Conservation (phyloP, 148 eudicot species). For the Chenopodium quinoa region DNA sequence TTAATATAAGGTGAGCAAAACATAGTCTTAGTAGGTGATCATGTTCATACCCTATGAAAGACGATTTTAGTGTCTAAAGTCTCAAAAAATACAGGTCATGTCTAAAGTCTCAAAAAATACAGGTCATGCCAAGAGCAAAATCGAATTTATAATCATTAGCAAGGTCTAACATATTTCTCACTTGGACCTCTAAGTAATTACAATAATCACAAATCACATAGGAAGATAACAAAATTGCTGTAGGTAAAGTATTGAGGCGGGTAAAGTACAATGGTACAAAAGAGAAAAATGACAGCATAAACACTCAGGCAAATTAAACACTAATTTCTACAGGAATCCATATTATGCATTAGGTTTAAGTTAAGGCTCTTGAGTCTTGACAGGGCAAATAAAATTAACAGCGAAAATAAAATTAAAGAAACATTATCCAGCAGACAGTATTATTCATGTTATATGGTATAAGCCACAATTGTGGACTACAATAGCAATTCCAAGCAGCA, state of each 20-base stretch:
- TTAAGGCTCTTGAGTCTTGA: background rate
- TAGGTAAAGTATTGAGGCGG: background rate
- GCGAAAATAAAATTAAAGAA: background rate
- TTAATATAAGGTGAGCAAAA: no score
- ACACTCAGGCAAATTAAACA: background rate
- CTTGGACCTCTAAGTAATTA: background rate
- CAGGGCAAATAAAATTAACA: background rate
- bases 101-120: no score
- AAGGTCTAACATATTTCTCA: background rate
- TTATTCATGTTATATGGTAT: background rate
- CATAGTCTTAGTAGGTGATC: no score
- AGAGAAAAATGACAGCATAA: background rate
- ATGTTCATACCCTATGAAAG: no score
- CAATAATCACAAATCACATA: background rate
- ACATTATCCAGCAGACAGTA: background rate
- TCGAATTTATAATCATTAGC: background rate
- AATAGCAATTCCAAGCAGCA: background rate
- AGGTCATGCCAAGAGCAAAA: background rate
- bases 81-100: no score
- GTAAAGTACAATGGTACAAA: background rate
- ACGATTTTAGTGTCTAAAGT: no score
- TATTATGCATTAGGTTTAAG: background rate
- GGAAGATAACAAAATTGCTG: background rate
- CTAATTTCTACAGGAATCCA: background rate
- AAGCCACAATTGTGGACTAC: background rate